phyloP scores from a whole-genome alignment of 352 stramenopile genomes.

The Phytophthora fragariaefolia region DNA sequence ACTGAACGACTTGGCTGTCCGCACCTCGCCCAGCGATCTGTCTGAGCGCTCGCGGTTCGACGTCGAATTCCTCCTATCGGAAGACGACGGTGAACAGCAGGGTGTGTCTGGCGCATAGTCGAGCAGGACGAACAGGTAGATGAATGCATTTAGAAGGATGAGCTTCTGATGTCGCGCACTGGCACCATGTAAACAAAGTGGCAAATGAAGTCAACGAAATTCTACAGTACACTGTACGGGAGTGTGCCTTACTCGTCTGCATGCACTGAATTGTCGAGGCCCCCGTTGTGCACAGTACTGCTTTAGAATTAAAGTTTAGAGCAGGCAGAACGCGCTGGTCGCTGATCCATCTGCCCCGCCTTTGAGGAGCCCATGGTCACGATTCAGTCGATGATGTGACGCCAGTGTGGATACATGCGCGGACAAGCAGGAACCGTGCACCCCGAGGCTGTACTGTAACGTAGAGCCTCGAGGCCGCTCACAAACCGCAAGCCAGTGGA shows the following conservation, averaged over 20 bases:
- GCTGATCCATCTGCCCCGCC: conserved; percentile 9
- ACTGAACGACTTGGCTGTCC: conserved; percentile 46
- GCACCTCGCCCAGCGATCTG: conserved; percentile 30
- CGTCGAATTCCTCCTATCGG: conserved; percentile 50
- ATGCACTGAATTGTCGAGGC: conserved; percentile 10
- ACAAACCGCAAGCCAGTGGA: no score
- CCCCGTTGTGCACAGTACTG: no score
- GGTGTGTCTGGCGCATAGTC: neutral
- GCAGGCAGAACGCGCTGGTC: neutral
- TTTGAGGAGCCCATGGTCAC: conserved; percentile 16
- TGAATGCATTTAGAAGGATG: conserved; percentile 2
- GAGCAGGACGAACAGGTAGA: neutral
- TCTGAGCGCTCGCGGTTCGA: conserved; percentile 40
- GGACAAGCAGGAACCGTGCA: neutral
- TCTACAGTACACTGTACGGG: conserved; percentile 1
- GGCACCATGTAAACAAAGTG: conserved; percentile 25
- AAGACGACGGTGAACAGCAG: conserved; percentile 12
- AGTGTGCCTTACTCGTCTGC: neutral
- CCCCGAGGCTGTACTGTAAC: neutral
- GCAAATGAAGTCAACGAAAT: conserved; percentile 25
- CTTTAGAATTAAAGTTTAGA: no score
- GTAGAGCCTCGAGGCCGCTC: no score
- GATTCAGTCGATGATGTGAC: conserved; percentile 9
- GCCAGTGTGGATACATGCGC: conserved; percentile 9
- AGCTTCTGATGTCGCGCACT: neutral